Base-by-base conservation (phyloP, 805 yeast genomes). In the Candida alai region DNA sequence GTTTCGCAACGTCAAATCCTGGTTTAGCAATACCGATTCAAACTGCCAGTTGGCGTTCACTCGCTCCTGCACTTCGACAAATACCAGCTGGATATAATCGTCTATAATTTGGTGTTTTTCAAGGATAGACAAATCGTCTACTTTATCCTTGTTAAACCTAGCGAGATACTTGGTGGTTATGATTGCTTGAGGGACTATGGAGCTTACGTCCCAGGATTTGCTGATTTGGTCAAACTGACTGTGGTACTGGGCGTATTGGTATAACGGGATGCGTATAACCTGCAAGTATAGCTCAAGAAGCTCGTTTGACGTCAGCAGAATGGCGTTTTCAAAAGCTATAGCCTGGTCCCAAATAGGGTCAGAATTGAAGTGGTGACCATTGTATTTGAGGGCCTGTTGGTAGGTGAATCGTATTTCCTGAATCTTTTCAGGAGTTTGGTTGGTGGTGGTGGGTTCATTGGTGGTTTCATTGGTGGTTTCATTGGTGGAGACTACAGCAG, bases 341-440 rank as follows among this genome's bases (percentile, higher is more conserved):
- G 76, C 80, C 35, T 73, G 66, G 53, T 88, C 95, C 97, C 97
- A 90, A 31, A 89, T 60, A 1, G 78, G 66, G 53, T 88, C 94
- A 2, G 94, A 71, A 41, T 80, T 62, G 56, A 85, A 93, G 39
- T 88, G 84, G 21, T 58, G 46, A 0, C 96, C 97, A 27, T 83
- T 70, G 10, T 57, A 41, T 4, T 47, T 42, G 3, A 72, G 51
- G 0, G 81, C 90, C 1, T 60, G 56, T 10, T 61, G 56, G 44
- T 82, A 82, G 22, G 69, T 56, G 0, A 28, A 36, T 21, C 75
- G 50, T 5, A 77, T 12, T 6, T 22, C 19, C 12, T 4, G 24
- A 12, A 27, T 12, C 10, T 7, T 6, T 12, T 19, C 26, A 8
- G n/a, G n/a, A n/a, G n/a, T n/a, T n/a, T n/a, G n/a, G n/a, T n/a